Base-by-base conservation (phyloP, 1,284 basidiomycete genomes). In the Sporisorium reilianum region DNA sequence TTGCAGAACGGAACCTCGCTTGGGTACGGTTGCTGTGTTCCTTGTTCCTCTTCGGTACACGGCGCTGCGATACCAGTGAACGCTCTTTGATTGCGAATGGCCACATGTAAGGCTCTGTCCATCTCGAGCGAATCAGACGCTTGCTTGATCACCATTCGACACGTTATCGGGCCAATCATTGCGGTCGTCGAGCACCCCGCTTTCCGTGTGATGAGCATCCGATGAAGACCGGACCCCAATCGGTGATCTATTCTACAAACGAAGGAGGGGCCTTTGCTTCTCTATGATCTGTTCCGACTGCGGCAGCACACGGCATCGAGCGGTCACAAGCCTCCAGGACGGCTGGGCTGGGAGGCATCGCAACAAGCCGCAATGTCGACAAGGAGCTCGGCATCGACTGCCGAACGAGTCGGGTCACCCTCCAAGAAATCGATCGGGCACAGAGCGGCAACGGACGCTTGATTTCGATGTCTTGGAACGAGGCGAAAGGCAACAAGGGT, bases 401-500 rank as follows among this genome's bases (percentile, higher is more conserved):
- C 11, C 32, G 32, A 34, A 9, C 40, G 6, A 3, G 23, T 45
- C 4, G 16, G 36, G 25, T 18, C 25, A 28, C 2, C 44, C 18
- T 18, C 32, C 14, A 38, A 38, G 7, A 8, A 36, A 25, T 53
- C 51, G 51, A 53, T 53, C 51, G 38, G 51, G 51, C 51, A 34
- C 16, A 23, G 3, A 16, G 12, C 18, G 3, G 5, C n/a, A 41
- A 1, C n/a, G n/a, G n/a, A n/a, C n/a, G n/a, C n/a, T 32, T 18
- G 46, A 46, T 28, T 38, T 38, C 36, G 36, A 38, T n/a, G 36
- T 18, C 16, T 5, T 38, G 36, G 36, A 38, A 38, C 16, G 14
- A 34, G 32, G 32, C 32, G 11, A 34, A 34, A 34, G 9, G 32
- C 32, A 34, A 34, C 20, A 42, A 61, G 59, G 51, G 59, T 61